Base-by-base conservation (phyloP, 2,329 filamentous ascomycete genomes). In the Passalora sequoiae region DNA sequence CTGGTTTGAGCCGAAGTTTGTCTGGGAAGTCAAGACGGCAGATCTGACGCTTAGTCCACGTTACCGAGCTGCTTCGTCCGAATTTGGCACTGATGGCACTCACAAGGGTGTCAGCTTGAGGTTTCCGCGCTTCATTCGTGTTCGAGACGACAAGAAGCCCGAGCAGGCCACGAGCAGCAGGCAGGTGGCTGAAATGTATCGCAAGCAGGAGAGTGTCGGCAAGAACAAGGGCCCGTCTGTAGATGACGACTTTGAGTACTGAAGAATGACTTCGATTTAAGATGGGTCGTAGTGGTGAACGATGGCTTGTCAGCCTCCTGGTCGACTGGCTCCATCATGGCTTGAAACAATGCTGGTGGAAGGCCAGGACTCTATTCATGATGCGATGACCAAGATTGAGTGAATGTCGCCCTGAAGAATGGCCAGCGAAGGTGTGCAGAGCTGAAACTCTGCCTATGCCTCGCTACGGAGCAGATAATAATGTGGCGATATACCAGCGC, bases 241-340 rank as follows among this genome's bases (percentile, higher is more conserved):
- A 43, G 92, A 98, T 72, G 91, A 97, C 69, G 89, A 97, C 66
- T 98, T 96, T 69, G 92, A 98, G 73, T 98, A 98, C 69, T 98
- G 54, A 62, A 40, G 6, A 24, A 35, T 25, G 15, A 28, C 24
- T 27, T n/a, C n/a, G n/a, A n/a, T n/a, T n/a, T n/a, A n/a, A n/a
- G n/a, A n/a, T n/a, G n/a, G n/a, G n/a, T n/a, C n/a, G n/a, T n/a
- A n/a, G n/a, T n/a, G n/a, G n/a, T n/a, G n/a, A n/a, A n/a, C n/a
- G n/a, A n/a, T n/a, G n/a, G n/a, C n/a, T n/a, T n/a, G n/a, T n/a
- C n/a, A n/a, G n/a, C n/a, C n/a, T n/a, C n/a, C n/a, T n/a, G n/a
- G n/a, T n/a, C n/a, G n/a, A n/a, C n/a, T n/a, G n/a, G n/a, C n/a
- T n/a, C n/a, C n/a, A n/a, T n/a, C n/a, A n/a, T n/a, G n/a, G n/a